These are phyloP conservation scores for Cytospora paraplurivora DNA, from an alignment of 2,329 filamentous ascomycete species.

Conservation along the genomic window DNA sequence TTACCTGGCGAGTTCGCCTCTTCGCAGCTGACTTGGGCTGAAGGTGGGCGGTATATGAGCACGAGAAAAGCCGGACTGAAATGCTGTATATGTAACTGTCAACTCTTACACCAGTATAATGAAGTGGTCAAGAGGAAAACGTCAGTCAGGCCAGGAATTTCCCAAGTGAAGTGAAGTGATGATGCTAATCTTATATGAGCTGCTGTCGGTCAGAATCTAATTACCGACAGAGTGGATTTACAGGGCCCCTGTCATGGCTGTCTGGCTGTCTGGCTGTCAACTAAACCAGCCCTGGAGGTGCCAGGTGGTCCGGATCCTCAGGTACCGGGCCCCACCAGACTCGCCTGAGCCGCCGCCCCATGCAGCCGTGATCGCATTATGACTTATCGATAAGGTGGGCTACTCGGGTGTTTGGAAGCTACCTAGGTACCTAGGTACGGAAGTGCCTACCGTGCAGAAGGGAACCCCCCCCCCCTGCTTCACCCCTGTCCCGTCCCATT, in stretches of 20 bases:
- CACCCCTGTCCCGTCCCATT: not conserved
- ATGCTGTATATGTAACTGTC: not conserved
- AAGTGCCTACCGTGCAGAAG: not conserved
- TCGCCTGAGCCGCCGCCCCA: constrained; percentile 16
- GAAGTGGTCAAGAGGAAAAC: not conserved
- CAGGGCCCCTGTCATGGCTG: not conserved
- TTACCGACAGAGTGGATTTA: constrained; percentile 4
- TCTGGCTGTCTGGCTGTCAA: too few species aligned
- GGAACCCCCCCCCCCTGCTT: constrained; percentile 18
- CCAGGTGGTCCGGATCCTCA: not conserved
- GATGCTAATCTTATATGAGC: not conserved
- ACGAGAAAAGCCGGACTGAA: not conserved
- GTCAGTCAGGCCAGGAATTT: not conserved
- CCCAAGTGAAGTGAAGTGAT: not conserved
- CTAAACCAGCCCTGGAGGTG: too few species aligned
- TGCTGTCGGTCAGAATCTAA: not conserved
- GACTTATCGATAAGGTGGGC: constrained; percentile 15
- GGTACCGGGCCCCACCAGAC: constrained; percentile 11
- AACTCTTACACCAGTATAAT: not conserved
- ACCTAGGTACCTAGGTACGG: not conserved
- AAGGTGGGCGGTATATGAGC: not conserved
- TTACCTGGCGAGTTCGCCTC: too few species aligned
- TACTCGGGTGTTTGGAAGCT: not conserved
- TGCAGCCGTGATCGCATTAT: not conserved
- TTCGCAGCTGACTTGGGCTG: too few species aligned